Evolutionary conservation across 257 asterid species (phyloP).

Genomic region (Eucommia ulmoides): DNA sequence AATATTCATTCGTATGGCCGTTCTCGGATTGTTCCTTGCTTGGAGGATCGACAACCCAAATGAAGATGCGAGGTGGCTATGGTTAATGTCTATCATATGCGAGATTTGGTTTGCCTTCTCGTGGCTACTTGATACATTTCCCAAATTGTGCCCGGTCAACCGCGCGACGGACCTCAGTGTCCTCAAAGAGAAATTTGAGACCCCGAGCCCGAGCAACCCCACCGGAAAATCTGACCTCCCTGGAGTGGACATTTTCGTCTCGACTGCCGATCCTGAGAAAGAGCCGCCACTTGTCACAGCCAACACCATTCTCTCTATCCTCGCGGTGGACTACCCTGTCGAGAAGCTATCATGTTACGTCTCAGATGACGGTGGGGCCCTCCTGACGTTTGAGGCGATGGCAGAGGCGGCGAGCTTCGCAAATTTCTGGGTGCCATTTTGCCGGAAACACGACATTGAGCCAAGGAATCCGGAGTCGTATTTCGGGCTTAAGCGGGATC

Average conservation of each 20-base stretch:
- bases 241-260: neutral
- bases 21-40: neutral
- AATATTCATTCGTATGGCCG: neutral
- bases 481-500: neutral
- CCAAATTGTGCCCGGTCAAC: neutral
- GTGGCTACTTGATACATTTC: neutral
- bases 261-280: conserved; percentile 1
- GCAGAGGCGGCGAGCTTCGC: conserved; percentile 1
- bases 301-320: neutral
- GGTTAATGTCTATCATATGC: neutral
- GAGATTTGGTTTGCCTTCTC: conserved; percentile 5
- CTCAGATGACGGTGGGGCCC: neutral
- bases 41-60: neutral
- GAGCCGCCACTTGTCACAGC: conserved; percentile 1
- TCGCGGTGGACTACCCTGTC: conserved; percentile 1
- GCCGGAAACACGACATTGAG: neutral
- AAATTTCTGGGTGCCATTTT: neutral
- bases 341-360: conserved; percentile 1
- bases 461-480: conserved; percentile 1
- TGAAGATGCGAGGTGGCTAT: neutral
- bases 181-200: conserved; percentile 1
- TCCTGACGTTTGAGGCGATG: conserved; percentile 2
- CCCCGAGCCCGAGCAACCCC: neutral
- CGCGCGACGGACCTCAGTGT: conserved; percentile 1
- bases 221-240: neutral